Evolutionary conservation across 2,329 filamentous ascomycete genomes (phyloP).

Genomic region (Colletotrichum spinosum): DNA sequence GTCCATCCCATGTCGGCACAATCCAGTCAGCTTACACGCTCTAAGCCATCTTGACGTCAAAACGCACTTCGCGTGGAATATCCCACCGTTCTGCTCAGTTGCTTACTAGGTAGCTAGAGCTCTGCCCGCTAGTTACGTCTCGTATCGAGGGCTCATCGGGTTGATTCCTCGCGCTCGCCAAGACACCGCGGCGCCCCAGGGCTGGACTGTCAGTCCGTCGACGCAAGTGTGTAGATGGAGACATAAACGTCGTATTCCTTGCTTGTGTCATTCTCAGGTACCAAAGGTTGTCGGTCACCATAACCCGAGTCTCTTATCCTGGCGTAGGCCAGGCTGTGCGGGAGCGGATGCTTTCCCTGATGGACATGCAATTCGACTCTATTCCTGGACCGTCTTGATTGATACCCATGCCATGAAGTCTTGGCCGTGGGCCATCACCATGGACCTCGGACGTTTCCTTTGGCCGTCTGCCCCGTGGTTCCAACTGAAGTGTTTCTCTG

Average conservation of each 20-base stretch:
- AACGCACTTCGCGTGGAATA: conserved; percentile 9
- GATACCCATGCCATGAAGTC: conserved; percentile 15
- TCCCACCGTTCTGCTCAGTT: conserved; percentile 3
- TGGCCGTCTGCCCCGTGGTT: conserved; percentile 12
- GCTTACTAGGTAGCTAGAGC: background rate
- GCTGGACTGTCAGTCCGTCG: conserved; percentile 25
- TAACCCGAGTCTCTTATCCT: background rate
- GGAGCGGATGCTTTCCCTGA: background rate
- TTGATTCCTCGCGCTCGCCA: conserved; percentile 22
- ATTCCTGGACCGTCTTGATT: conserved; percentile 23
- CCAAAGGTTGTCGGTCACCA: too few species aligned
- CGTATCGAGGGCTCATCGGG: conserved; percentile 33
- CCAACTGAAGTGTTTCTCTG: conserved; percentile 2
- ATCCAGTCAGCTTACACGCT: conserved; percentile 30
- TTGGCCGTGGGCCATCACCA: conserved; percentile 28
- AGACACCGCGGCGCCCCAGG: conserved; percentile 28
- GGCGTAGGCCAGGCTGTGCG: conserved; percentile 19
- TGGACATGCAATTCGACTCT: conserved; percentile 19
- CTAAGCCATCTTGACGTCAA: conserved; percentile 35
- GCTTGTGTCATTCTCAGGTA: too few species aligned
- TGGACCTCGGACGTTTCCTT: conserved; percentile 11
- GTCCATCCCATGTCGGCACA: background rate
- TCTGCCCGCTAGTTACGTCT: conserved; percentile 1
- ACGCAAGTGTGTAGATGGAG: conserved; percentile 21
- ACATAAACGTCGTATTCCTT: too few species aligned